phyloP scores from a whole-genome alignment of 2,329 filamentous ascomycete genomes.

The Fusarium begoniae region DNA sequence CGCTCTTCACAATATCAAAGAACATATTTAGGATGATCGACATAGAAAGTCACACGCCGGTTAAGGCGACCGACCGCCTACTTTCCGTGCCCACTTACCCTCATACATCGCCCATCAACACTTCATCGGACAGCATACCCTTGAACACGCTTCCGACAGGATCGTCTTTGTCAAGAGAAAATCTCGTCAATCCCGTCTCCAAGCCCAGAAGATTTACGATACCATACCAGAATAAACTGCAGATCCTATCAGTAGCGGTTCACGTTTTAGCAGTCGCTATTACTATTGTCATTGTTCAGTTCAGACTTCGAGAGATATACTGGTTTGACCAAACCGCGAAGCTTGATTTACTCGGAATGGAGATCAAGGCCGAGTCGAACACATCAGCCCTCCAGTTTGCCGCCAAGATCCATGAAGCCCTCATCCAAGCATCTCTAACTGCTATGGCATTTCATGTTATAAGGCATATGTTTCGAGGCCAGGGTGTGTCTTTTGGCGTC shows the following conservation, averaged over 20 bases:
- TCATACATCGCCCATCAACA: fast-evolving
- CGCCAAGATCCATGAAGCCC: neutral
- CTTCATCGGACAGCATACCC: neutral
- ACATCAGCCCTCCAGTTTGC: neutral
- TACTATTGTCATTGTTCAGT: neutral
- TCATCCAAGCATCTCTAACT: neutral
- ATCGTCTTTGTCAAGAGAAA: neutral
- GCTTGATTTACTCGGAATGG: neutral
- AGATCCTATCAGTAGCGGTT: neutral
- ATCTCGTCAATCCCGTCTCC: fast-evolving
- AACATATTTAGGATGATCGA: neutral
- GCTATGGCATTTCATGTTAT: neutral
- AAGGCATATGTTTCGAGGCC: neutral
- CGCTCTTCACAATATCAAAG: fast-evolving
- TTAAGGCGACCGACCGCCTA: neutral
- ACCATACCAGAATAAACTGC: neutral
- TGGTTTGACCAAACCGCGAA: neutral
- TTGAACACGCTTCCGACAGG: neutral
- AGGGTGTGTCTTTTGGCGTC: neutral
- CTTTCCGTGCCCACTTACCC: neutral
- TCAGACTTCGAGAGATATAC: neutral
- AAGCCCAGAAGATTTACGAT: neutral
- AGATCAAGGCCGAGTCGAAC: neutral
- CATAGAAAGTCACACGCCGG: neutral
- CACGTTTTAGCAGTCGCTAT: neutral